phyloP scores from a whole-genome alignment of 495 filamentous ascomycete genomes.

The Physcia stellaris region DNA sequence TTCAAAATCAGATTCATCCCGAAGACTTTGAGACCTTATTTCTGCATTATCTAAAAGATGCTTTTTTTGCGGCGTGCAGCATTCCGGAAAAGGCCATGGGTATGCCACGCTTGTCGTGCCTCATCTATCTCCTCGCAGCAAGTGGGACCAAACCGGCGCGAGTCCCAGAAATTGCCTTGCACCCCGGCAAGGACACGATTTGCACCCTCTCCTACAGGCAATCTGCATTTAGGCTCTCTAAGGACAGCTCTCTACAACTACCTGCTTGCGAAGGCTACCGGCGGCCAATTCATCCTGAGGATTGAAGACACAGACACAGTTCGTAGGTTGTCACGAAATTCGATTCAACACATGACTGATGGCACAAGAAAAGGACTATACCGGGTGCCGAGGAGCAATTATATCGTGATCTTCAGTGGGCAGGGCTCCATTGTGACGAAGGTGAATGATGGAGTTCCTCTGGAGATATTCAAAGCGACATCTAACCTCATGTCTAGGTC shows the following conservation, averaged over 20 bases:
- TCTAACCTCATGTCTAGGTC: constrained; percentile 37
- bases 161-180: constrained; percentile 34
- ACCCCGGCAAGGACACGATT: constrained; percentile 78
- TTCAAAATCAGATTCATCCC: too few relatives aligned
- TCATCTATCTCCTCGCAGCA: constrained; percentile 19
- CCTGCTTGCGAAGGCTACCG: constrained; percentile 70
- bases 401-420: constrained; percentile 71
- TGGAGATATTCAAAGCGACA: background rate
- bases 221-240: constrained; percentile 81
- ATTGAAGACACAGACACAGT: constrained; percentile 97
- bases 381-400: constrained; percentile 62
- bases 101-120: constrained; percentile 27
- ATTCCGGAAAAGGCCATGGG: background rate
- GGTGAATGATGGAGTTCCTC: constrained; percentile 30
- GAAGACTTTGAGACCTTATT: too few relatives aligned
- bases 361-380: constrained; percentile 57
- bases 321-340: constrained; percentile 8
- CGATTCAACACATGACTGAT: constrained; percentile 21
- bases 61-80: background rate
- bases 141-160: constrained; percentile 15
- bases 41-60: too few relatives aligned
- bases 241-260: constrained; percentile 90
- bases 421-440: constrained; percentile 89
- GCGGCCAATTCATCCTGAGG: constrained; percentile 83
- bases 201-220: constrained; percentile 89